Base-by-base conservation (phyloP, 148 eudicot genomes). In the Chenopodium album region DNA sequence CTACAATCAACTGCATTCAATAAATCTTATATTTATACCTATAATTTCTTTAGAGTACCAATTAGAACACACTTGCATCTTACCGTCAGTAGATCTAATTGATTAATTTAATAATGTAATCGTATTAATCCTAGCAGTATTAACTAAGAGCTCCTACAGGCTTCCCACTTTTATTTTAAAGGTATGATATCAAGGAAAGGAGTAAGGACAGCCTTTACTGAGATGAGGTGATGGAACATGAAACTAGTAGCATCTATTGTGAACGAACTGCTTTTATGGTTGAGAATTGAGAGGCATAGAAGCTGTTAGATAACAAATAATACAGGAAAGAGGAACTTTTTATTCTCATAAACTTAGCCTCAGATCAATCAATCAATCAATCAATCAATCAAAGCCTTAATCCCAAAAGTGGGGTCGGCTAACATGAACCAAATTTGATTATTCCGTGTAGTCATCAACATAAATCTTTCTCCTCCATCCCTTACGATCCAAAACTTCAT, bases 281-380 rank as follows among this genome's bases (percentile, higher is more conserved):
- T 10, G 23, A 79, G 9, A 71, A 23, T 76, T 10, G 23, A 79
- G 9, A 71, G 32, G 32, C 63, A 46, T 12, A 32, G 52, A 31
- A 32, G 48, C 34, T 46, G 19, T 34, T 71, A 65, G 47, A 12
- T 23, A 54, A 26, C 9, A 48, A 73, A 78, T 19, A 56, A 13
- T 52, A n/a, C 14, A 26, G 32, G 60, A 48, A 73, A 73, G 34
- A 73, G 26, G 28, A 7, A 46, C 37, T 26, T 73, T 23, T 31
- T 73, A 11, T 37, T 7, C 64, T 65, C n/a, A 48, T 46, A 50
- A 76, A 3, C 46, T 84, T 48, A 79, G 68, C 29, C 73, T 59
- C 23, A 71, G 50, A 31, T 73, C 54, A 46, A n/a, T n/a, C n/a
- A n/a, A n/a, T n/a, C n/a, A n/a, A n/a, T n/a, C n/a, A n/a, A n/a